Conservation (phyloP, 768 basidiomycete genomes). For the Boletus bicolor region DNA sequence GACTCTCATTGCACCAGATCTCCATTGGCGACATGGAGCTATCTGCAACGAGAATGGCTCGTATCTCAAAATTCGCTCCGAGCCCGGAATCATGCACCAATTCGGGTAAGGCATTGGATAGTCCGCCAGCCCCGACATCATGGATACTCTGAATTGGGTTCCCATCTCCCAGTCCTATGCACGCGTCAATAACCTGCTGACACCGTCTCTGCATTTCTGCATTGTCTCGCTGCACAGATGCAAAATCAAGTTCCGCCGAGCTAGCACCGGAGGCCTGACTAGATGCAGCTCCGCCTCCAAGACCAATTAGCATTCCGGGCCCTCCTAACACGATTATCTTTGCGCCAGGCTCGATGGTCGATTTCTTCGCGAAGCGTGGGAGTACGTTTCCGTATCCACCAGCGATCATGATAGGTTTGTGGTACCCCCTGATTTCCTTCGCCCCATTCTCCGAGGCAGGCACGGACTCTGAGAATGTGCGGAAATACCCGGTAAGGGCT, state of each 20-base stretch:
- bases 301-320: conserved; percentile 92
- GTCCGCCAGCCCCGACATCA: conserved; percentile 95
- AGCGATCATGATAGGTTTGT: conserved; percentile 99
- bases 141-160: conserved; percentile 96
- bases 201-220: conserved; percentile 97
- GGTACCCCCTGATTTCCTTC: conserved; percentile 85
- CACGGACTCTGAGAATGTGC: conserved; percentile 85
- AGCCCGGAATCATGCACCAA: conserved; percentile 94
- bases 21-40: conserved; percentile 98
- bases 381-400: conserved; percentile 95
- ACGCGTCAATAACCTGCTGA: conserved; percentile 96
- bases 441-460: conserved; percentile 47
- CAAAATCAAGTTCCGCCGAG: conserved; percentile 93
- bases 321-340: conserved; percentile 93
- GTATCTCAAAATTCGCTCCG: conserved; percentile 89
- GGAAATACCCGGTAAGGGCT: conserved; percentile 89
- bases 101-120: conserved; percentile 96
- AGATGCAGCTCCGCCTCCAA: conserved; percentile 95
- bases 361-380: conserved; percentile 77
- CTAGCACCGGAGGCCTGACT: conserved; percentile 90
- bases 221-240: conserved; percentile 96
- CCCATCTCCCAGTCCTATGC: conserved; percentile 52
- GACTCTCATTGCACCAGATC: conserved; percentile 99
- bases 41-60: conserved; percentile 90
- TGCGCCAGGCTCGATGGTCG: conserved; percentile 71